phyloP scores from a whole-genome alignment of 805 yeast genomes.

The Monosporozyma aquatica region DNA sequence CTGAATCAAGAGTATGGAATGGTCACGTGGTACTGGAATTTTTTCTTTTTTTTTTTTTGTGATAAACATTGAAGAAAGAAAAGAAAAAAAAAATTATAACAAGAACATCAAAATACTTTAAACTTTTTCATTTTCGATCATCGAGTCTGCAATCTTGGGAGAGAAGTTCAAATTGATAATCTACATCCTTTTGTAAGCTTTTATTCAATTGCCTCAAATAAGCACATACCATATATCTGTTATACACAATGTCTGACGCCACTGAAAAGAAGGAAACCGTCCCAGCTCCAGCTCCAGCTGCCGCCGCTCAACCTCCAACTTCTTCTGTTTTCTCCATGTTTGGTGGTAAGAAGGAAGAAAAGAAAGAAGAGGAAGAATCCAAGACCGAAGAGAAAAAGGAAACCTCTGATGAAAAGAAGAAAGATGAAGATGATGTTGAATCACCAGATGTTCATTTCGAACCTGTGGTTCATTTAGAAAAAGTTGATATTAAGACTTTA shows the following conservation, averaged over 20 bases:
- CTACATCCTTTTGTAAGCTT: no score
- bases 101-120: no score
- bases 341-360: conserved; percentile 78
- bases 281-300: conserved; percentile 1
- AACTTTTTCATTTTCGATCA: no score
- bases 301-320: conserved; percentile 48
- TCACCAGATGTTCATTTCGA: conserved; percentile 73
- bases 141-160: no score
- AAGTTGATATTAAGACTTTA: conserved; percentile 92
- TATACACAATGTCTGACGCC: conserved; percentile 17
- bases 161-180: no score
- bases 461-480: conserved; percentile 89
- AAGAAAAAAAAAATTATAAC: no score
- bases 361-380: conserved; percentile 37
- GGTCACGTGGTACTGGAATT: no score
- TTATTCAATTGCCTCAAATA: no score
- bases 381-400: conserved; percentile 27
- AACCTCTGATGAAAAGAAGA: conserved; percentile 20
- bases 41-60: no score
- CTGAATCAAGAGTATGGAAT: no score
- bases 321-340: conserved; percentile 88
- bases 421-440: conserved; percentile 32
- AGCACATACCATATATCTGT: no score
- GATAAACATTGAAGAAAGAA: no score
- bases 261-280: conserved; percentile 8